A percentile compares a stretch with the other conserved stretches of the same genome.
Conservation (phyloP, 2,329 filamentous ascomycete genomes). For the Alternaria ventricosa region DNA sequence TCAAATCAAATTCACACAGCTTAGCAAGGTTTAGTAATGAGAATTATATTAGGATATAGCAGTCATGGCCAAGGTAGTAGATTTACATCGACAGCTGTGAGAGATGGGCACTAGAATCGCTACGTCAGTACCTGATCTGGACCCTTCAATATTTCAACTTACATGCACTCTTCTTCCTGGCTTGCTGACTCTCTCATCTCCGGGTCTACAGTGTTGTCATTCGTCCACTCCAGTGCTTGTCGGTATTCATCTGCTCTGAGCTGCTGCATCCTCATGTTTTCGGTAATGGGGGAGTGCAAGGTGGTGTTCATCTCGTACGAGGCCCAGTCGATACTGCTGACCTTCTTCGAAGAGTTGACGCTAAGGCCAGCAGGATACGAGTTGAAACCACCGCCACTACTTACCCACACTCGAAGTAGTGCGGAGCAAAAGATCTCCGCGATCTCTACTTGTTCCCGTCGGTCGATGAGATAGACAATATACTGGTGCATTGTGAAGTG, state of each 20-base stretch:
- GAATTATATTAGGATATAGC: background rate
- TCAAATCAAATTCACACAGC: rapidly evolving
- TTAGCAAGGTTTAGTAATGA: background rate
- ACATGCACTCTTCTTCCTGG: conserved; percentile 6
- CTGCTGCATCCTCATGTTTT: conserved; percentile 19
- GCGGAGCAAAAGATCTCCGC: conserved; percentile 41
- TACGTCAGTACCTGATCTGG: background rate
- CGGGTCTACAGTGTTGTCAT: background rate
- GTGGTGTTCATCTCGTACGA: conserved; percentile 15
- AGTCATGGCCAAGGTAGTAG: background rate
- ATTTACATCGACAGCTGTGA: background rate
- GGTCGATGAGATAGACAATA: conserved; percentile 38
- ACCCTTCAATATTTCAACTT: background rate
- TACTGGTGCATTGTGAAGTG: conserved; percentile 35
- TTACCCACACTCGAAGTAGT: conserved; percentile 36
- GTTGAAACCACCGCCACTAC: conserved; percentile 38
- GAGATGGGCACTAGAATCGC: background rate
- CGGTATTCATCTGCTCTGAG: conserved; percentile 24
- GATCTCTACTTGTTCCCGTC: conserved; percentile 27
- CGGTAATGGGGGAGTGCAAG: conserved; percentile 13
- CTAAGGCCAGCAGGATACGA: conserved; percentile 36
- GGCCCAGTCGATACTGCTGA: conserved; percentile 22
- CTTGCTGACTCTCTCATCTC: background rate
- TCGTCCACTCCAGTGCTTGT: conserved; percentile 25
- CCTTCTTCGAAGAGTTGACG: conserved; percentile 22